phyloP scores from a whole-genome alignment of 352 stramenopile genomes.

The Pythium periplocum region DNA sequence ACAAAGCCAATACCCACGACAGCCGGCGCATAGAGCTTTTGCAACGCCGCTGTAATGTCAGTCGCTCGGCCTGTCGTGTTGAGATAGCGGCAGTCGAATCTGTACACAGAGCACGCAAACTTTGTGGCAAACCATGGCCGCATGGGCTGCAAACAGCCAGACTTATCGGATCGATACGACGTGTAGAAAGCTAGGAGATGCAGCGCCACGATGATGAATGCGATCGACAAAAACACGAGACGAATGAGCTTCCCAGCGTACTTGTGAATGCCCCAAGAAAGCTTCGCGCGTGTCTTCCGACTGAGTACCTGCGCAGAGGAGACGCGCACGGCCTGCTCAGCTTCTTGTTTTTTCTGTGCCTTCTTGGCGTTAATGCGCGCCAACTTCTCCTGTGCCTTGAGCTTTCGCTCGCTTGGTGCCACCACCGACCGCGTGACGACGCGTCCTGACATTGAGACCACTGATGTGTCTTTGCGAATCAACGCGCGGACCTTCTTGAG shows the following conservation, averaged over 20 bases:
- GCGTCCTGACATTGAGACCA: not conserved
- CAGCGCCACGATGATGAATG: slow-evolving; percentile 4
- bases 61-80: slow-evolving; percentile 2
- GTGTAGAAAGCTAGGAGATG: slow-evolving; percentile 13
- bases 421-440: slow-evolving; percentile 6
- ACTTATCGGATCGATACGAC: slow-evolving; percentile 6
- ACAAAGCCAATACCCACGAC: no score
- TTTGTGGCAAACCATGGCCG: slow-evolving; percentile 16
- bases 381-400: slow-evolving; percentile 8
- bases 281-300: slow-evolving; percentile 6
- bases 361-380: not conserved
- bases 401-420: slow-evolving; percentile 1
- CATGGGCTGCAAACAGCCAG: slow-evolving; percentile 17
- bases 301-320: not conserved
- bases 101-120: slow-evolving; percentile 17
- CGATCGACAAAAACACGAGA: slow-evolving; percentile 14
- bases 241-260: slow-evolving; percentile 22
- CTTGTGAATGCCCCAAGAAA: slow-evolving; percentile 13
- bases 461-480: slow-evolving; percentile 13
- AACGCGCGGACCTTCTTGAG: slow-evolving; percentile 15
- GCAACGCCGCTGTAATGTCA: not conserved
- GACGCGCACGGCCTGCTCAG: not conserved
- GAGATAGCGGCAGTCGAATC: slow-evolving; percentile 15
- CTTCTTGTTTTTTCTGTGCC: no score
- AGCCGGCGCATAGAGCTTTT: no score